Conservation (phyloP, 805 yeast genomes). For the Kregervanrija pseudodelftensis region DNA sequence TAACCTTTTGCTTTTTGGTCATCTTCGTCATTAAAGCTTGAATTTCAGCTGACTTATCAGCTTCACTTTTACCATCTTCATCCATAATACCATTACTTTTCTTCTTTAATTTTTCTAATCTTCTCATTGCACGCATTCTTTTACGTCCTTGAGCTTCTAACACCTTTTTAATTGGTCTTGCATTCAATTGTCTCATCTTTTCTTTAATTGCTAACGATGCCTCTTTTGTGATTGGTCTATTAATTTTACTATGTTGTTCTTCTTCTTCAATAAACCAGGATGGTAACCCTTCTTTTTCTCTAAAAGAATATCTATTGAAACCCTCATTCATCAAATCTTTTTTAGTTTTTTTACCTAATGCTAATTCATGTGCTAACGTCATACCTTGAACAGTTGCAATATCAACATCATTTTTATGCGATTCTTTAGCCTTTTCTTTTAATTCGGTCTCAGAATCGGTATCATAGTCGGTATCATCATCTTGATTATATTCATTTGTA, state of each 20-base stretch:
- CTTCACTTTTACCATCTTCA: slow-evolving; percentile 79
- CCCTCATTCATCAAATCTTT: slow-evolving; percentile 90
- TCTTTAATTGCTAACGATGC: slow-evolving; percentile 74
- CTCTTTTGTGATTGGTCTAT: slow-evolving; percentile 92
- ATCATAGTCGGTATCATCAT: slow-evolving; percentile 38
- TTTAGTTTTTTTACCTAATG: slow-evolving; percentile 78
- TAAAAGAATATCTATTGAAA: slow-evolving; percentile 82
- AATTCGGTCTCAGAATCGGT: slow-evolving; percentile 45
- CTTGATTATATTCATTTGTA: slow-evolving; percentile 33
- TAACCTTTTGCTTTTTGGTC: slow-evolving; percentile 58
- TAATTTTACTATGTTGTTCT: slow-evolving; percentile 72
- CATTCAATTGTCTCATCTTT: slow-evolving; percentile 74
- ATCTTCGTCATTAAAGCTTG: slow-evolving; percentile 76
- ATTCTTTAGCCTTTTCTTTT: slow-evolving; percentile 33
- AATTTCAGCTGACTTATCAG: slow-evolving; percentile 92
- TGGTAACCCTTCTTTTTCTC: slow-evolving; percentile 87
- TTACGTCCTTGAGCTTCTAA: slow-evolving; percentile 95
- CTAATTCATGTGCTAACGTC: slow-evolving; percentile 96
- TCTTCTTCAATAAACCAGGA: slow-evolving; percentile 98
- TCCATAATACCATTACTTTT: slow-evolving; percentile 89
- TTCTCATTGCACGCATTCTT: slow-evolving; percentile 83
- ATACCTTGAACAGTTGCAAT: slow-evolving; percentile 92
- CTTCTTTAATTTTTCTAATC: slow-evolving; percentile 84
- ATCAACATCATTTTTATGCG: slow-evolving; percentile 61
- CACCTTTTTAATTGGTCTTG: slow-evolving; percentile 98